These are phyloP conservation scores for Benincasa hispida DNA, from an alignment of 306 rosid genomes.

Conservation along the genomic window DNA sequence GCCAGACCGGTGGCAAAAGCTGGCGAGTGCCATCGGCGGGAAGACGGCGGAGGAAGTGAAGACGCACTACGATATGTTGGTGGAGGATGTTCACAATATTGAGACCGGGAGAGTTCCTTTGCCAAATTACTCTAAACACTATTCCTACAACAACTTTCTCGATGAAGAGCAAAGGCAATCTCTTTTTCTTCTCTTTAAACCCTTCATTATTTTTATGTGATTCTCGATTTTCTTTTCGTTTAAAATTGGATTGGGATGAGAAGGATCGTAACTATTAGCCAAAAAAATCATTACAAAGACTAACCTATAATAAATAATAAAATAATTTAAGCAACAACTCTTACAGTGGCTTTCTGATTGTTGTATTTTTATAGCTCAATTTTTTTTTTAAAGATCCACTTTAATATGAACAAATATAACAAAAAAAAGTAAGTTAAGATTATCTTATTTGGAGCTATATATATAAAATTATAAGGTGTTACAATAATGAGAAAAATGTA, in stretches of 20 bases:
- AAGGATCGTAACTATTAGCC: neutral
- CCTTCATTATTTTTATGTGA: neutral
- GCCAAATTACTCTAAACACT: slow-evolving; percentile 38
- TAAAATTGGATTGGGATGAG: too few relatives aligned
- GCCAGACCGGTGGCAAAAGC: slow-evolving; percentile 56
- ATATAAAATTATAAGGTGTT: too few relatives aligned
- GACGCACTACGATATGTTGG: slow-evolving; percentile 50
- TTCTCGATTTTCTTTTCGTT: neutral
- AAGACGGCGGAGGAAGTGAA: slow-evolving; percentile 66
- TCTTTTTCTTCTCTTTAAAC: neutral
- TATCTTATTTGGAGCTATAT: too few relatives aligned
- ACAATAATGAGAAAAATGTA: too few relatives aligned
- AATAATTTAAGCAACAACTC: too few relatives aligned
- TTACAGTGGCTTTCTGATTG: too few relatives aligned
- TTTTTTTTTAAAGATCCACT: too few relatives aligned
- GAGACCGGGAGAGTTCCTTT: slow-evolving; percentile 57
- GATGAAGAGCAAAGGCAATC: slow-evolving; percentile 44
- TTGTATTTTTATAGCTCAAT: too few relatives aligned
- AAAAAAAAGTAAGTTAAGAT: too few relatives aligned
- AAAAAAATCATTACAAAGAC: too few relatives aligned
- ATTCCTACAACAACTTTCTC: slow-evolving; percentile 14
- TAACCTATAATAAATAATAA: too few relatives aligned
- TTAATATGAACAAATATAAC: too few relatives aligned
- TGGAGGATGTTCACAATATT: slow-evolving; percentile 50
- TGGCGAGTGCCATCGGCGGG: slow-evolving; percentile 66